Conservation (phyloP, 306 rosid genomes). For the Astragalus glycyphyllos region DNA sequence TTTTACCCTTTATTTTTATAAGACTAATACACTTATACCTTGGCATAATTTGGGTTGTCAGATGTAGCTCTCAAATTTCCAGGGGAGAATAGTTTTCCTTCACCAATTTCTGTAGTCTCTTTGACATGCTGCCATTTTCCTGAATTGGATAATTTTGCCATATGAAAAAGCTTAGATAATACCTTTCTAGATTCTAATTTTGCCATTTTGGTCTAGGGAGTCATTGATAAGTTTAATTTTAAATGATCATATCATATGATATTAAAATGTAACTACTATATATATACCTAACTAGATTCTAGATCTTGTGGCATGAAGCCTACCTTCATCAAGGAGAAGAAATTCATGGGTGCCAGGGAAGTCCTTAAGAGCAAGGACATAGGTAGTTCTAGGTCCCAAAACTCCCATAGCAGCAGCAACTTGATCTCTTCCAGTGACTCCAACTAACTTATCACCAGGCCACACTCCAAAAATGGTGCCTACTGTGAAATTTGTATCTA, state of each 20-base stretch:
- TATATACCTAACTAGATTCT: slow-evolving; percentile 6
- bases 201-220: not conserved
- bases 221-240: not conserved
- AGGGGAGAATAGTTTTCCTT: slow-evolving; percentile 97
- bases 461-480: slow-evolving; percentile 98
- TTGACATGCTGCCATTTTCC: slow-evolving; percentile 99
- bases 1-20: slow-evolving; percentile 12
- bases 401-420: slow-evolving; percentile 99
- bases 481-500: slow-evolving; percentile 96
- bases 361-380: slow-evolving; percentile 86
- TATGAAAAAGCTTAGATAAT: slow-evolving; percentile 6
- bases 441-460: slow-evolving; percentile 97
- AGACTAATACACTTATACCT: slow-evolving; percentile 52
- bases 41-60: slow-evolving; percentile 84
- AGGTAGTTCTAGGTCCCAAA: slow-evolving; percentile 94
- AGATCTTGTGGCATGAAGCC: slow-evolving; percentile 5
- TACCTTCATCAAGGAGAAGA: slow-evolving; percentile 96
- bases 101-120: slow-evolving; percentile 90
- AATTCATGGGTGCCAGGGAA: slow-evolving; percentile 95
- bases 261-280: not conserved
- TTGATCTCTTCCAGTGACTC: slow-evolving; percentile 91
- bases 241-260: not conserved
- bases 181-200: no score
- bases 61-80: slow-evolving; percentile 98
- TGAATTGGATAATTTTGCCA: slow-evolving; percentile 41